These are phyloP conservation scores for Cyberlindnera amylophila DNA, from an alignment of 805 yeast genomes.

Conservation along the genomic window DNA sequence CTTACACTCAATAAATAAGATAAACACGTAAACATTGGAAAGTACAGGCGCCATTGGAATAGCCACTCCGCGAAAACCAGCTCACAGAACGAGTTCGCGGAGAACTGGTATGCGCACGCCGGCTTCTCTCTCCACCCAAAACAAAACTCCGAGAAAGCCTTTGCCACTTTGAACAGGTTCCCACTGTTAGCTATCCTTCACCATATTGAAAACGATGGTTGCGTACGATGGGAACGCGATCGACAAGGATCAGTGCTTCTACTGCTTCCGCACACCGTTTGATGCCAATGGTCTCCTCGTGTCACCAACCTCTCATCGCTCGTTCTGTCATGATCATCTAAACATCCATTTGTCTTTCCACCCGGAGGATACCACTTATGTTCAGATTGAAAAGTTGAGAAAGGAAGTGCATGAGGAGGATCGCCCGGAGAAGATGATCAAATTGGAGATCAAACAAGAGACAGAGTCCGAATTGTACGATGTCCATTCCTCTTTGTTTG, in stretches of 20 bases:
- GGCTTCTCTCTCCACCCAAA: too few species aligned
- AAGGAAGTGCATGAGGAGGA: slow-evolving; percentile 37
- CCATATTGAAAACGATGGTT: slow-evolving; percentile 12
- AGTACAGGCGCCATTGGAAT: too few species aligned
- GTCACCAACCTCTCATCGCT: slow-evolving; percentile 70
- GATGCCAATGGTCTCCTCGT: slow-evolving; percentile 62
- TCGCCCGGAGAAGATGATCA: slow-evolving; percentile 45
- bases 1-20: too few species aligned
- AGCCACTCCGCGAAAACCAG: too few species aligned
- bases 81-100: too few species aligned
- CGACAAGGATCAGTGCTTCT: slow-evolving; percentile 88
- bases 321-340: slow-evolving; percentile 64
- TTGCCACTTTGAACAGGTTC: too few species aligned
- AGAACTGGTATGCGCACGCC: neutral
- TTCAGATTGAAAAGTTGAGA: slow-evolving; percentile 57
- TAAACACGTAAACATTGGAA: too few species aligned
- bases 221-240: slow-evolving; percentile 35
- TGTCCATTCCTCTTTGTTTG: slow-evolving; percentile 27
- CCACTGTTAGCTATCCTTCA: too few species aligned
- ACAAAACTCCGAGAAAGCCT: too few species aligned
- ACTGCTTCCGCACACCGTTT: slow-evolving; percentile 68
- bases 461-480: slow-evolving; percentile 62
- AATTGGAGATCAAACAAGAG: slow-evolving; percentile 63
- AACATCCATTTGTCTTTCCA: slow-evolving; percentile 48
- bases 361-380: slow-evolving; percentile 47